A percentile compares a stretch with the other conserved stretches of the same genome.
phyloP scores from a whole-genome alignment of 257 asterid species.

The Solanum arcanum region DNA sequence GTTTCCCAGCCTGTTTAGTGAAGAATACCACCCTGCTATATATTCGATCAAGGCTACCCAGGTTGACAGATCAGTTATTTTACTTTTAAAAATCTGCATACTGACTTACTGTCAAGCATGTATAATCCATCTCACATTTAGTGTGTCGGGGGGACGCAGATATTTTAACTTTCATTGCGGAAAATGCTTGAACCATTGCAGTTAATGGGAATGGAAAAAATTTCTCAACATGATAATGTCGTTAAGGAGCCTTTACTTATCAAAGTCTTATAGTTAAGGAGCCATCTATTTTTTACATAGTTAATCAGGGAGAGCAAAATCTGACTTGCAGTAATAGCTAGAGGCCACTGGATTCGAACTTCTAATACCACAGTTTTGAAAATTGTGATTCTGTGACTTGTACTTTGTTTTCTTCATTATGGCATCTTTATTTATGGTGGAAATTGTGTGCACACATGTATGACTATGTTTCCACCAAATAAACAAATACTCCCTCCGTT shows the following conservation, averaged over 20 bases:
- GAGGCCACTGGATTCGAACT: not conserved
- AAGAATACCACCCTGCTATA: conserved; percentile 85
- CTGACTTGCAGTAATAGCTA: not conserved
- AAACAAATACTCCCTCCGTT: not conserved
- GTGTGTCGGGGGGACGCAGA: not conserved
- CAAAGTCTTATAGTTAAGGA: not conserved
- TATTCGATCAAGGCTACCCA: conserved; percentile 88
- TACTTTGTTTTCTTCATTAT: not conserved
- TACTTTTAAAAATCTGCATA: not conserved
- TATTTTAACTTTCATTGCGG: not conserved
- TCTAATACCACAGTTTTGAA: not conserved
- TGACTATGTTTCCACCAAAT: not conserved
- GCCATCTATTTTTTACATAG: not conserved
- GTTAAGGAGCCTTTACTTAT: not conserved
- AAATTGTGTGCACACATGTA: not conserved
- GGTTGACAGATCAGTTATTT: conserved; percentile 25
- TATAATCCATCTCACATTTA: not conserved
- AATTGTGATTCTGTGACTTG: not conserved
- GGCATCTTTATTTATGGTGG: not conserved
- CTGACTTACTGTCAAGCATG: not conserved
- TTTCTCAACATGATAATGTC: not conserved
- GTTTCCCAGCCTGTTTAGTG: conserved; percentile 58
- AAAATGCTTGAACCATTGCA: not conserved
- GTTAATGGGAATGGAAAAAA: not conserved
- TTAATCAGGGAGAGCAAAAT: not conserved